These are phyloP conservation scores for Barnettozyma californica DNA, from an alignment of 805 yeast species.

Conservation along the genomic window DNA sequence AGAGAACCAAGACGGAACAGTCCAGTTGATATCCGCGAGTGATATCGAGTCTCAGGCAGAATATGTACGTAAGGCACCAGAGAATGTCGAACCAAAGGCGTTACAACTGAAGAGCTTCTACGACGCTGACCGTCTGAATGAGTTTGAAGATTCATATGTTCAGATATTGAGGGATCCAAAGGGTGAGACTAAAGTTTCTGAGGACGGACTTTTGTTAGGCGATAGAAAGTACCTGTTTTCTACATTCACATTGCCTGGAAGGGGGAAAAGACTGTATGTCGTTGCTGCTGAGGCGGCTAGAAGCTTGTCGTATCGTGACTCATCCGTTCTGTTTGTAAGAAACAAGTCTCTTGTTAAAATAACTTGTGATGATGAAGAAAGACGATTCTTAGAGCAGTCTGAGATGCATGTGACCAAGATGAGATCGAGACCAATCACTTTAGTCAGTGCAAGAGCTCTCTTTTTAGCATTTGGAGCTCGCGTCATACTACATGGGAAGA, in stretches of 20 bases:
- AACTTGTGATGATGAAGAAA: constrained; percentile 32
- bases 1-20: constrained; percentile 22
- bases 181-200: constrained; percentile 41
- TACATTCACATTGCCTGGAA: constrained; percentile 36
- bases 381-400: constrained; percentile 30
- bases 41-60: constrained; percentile 12
- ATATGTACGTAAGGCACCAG: constrained; percentile 11
- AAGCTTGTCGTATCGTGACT: constrained; percentile 40
- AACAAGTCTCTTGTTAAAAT: constrained; percentile 34
- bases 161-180: constrained; percentile 29
- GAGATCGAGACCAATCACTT: constrained; percentile 17
- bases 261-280: constrained; percentile 33
- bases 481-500: constrained; percentile 38
- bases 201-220: constrained; percentile 33
- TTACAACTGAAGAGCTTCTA: constrained; percentile 14
- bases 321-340: constrained; percentile 44
- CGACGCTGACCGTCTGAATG: constrained; percentile 13
- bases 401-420: constrained; percentile 21
- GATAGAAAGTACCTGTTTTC: constrained; percentile 36
- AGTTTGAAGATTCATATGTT: constrained; percentile 29
- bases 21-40: constrained; percentile 11
- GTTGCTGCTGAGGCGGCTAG: constrained; percentile 38
- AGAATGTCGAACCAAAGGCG: constrained; percentile 9
- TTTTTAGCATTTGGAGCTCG: constrained; percentile 49
- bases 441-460: constrained; percentile 37